phyloP scores from a whole-genome alignment of 2,329 filamentous ascomycete genomes.

The Knoxdaviesia proteae region DNA sequence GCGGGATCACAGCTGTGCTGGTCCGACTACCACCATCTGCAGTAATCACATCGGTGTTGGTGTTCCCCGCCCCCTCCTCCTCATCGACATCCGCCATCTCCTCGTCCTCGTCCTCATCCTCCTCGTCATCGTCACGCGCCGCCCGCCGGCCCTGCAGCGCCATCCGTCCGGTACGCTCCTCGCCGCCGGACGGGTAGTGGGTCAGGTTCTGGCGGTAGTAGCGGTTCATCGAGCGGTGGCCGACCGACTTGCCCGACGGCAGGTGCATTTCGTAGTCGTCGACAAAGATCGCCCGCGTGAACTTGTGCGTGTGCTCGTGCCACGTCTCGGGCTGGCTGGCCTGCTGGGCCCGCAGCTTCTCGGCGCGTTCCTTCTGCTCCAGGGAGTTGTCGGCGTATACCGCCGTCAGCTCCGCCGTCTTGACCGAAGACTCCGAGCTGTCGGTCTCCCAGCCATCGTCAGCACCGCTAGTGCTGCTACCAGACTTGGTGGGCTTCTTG shows the following conservation, averaged over 20 bases:
- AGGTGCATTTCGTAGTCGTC: slow-evolving; percentile 89
- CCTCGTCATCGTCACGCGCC: slow-evolving; percentile 1
- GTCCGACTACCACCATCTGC: slow-evolving; percentile 18
- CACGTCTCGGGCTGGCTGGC: slow-evolving; percentile 34
- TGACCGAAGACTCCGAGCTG: slow-evolving; percentile 69
- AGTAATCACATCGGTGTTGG: slow-evolving; percentile 9
- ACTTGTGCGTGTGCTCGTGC: slow-evolving; percentile 66
- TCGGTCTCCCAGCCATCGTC: slow-evolving; percentile 92
- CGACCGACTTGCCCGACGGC: slow-evolving; percentile 71
- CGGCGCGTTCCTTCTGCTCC: slow-evolving; percentile 51
- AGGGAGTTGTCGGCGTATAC: slow-evolving; percentile 55
- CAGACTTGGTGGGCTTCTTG: slow-evolving; percentile 26
- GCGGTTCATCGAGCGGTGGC: slow-evolving; percentile 67
- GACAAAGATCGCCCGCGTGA: slow-evolving; percentile 58
- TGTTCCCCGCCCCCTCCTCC: slow-evolving; percentile 1
- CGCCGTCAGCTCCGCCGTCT: slow-evolving; percentile 63
- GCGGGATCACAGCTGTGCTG: slow-evolving; percentile 36
- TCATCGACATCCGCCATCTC: slow-evolving; percentile 4
- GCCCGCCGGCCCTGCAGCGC: slow-evolving; percentile 26
- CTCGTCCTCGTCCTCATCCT: slow-evolving; percentile 2
- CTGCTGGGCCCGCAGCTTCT: slow-evolving; percentile 35
- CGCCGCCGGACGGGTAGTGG: slow-evolving; percentile 59
- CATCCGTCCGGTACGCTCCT: slow-evolving; percentile 43
- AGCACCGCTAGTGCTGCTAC: slow-evolving; percentile 26
- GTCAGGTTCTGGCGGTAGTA: slow-evolving; percentile 90